Evolutionary conservation across 495 filamentous ascomycete species (phyloP), one percentile per base, ranked within the genome.

Genomic region (Penicillium soppii): DNA sequence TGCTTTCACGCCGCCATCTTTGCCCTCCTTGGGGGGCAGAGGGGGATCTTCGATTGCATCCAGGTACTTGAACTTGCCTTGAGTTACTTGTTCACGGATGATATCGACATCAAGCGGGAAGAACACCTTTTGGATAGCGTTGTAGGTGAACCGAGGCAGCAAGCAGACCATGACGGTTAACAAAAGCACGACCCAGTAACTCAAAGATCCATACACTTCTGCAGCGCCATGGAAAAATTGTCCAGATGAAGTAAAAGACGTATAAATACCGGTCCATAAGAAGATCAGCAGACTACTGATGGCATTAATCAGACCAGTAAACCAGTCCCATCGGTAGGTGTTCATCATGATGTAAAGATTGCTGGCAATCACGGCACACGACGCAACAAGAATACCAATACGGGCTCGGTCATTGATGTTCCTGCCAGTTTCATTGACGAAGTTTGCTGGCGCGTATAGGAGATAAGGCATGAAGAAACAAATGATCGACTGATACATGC

Each of bases 261-360:
- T 91, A 69, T 92, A 99, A 36, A 96, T 81, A 33, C 90, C 92
- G 19, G 95, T 97, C 95, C 94, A 99, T 72, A 96, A 87, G 80
- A 88, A 99, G 59, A 97, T 85, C 61, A 97, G 77, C 21, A 97
- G 65, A 52, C 86, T 86, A 70, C 91, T 96, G 63, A 97, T 79
- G 39, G 62, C 64, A 23, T 91, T 85, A 58, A 96, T 85, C 62
- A 96, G 74, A 10, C 89, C 59, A 55, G 92, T 90, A 59, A 97
- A 75, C 92, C 92, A 97, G 67, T 99, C 95, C 95, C 95, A 97
- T 50, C 91, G 79, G 67, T 94, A 97, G 5, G 88, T 92, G 67
- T 99, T 99, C 73, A 99, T 80, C 54, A 97, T 73, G 58, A 99
- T 87, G 74, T 97, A 99, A 47, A 84, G 65, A 64, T 99, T 99